phyloP scores from a whole-genome alignment of 1,284 basidiomycete species.

The Ustilago lituana region DNA sequence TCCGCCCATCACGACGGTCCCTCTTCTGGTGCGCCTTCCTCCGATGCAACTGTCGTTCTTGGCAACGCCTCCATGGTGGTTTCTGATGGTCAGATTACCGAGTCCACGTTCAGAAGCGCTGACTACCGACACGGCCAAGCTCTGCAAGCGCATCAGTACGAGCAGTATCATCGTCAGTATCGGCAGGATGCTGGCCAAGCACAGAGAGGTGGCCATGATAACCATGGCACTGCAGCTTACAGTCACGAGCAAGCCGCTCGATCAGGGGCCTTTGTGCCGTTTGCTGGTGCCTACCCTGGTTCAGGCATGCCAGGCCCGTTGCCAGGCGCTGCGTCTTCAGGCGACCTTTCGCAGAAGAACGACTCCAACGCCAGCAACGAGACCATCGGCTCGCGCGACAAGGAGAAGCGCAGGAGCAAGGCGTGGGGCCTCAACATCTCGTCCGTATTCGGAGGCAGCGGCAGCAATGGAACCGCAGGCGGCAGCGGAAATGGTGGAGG shows the following conservation, averaged over 20 bases:
- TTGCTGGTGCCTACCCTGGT: conserved; percentile 4
- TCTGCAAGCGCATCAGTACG: conserved; percentile 40
- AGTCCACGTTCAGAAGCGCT: conserved; percentile 23
- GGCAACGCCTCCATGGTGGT: conserved; percentile 18
- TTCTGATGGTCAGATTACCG: conserved; percentile 32
- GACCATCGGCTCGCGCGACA: conserved; percentile 48
- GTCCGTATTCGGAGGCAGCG: conserved; percentile 38
- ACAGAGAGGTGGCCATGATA: conserved; percentile 29
- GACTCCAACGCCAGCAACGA: conserved; percentile 49
- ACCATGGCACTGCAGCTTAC: conserved; percentile 26
- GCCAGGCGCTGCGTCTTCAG: conserved; percentile 20
- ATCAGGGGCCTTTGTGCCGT: conserved; percentile 14
- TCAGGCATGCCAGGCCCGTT: conserved; percentile 8
- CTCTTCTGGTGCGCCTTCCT: conserved; percentile 18
- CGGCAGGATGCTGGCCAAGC: conserved; percentile 17
- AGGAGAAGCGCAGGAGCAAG: conserved; percentile 46
- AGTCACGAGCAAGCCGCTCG: conserved; percentile 19
- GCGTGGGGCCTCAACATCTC: conserved; percentile 53
- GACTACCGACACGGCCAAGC: conserved; percentile 23
- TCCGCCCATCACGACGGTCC: conserved; percentile 37
- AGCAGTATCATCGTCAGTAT: conserved; percentile 41
- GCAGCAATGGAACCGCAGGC: conserved; percentile 21
- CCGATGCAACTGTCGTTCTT: conserved; percentile 24
- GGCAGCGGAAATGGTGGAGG: conserved; percentile 18
- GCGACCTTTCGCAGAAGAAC: conserved; percentile 43